Evolutionary conservation across 805 yeast genomes (phyloP).

Genomic region (Scheffersomyces spartinae): DNA sequence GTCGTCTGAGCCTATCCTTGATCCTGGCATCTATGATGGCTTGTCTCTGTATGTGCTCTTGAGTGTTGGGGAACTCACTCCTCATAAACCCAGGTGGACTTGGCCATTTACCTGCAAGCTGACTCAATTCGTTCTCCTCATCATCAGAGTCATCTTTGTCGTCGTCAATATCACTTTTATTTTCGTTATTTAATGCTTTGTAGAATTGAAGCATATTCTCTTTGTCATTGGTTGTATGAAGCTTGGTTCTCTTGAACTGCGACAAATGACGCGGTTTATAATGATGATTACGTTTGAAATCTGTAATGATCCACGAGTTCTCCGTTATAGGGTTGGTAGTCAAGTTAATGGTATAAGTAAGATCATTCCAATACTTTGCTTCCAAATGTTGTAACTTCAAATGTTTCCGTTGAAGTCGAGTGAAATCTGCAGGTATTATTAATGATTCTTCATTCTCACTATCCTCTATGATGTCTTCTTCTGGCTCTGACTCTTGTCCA

Average conservation of each 20-base stretch:
- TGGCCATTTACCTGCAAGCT: constrained; percentile 24
- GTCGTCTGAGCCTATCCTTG: constrained; percentile 14
- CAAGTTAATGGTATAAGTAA: too few species aligned
- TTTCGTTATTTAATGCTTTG: constrained; percentile 4
- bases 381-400: too few species aligned
- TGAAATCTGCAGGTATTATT: too few species aligned
- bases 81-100: constrained; percentile 30
- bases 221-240: constrained; percentile 8
- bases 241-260: constrained; percentile 5
- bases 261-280: constrained; percentile 4
- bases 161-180: constrained; percentile 2
- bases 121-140: constrained; percentile 13
- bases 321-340: constrained; percentile 24
- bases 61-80: constrained; percentile 25
- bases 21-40: constrained; percentile 11
- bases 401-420: too few species aligned
- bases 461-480: too few species aligned
- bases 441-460: too few species aligned
- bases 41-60: constrained; percentile 14
- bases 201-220: constrained; percentile 7
- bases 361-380: too few species aligned
- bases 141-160: constrained; percentile 2
- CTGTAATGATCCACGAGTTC: constrained; percentile 22
- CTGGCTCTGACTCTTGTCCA: too few species aligned
- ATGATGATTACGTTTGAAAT: constrained; percentile 19